These are phyloP conservation scores for Trebouxia sp. DNA, from an alignment of 139 green algal species.

Conservation along the genomic window DNA sequence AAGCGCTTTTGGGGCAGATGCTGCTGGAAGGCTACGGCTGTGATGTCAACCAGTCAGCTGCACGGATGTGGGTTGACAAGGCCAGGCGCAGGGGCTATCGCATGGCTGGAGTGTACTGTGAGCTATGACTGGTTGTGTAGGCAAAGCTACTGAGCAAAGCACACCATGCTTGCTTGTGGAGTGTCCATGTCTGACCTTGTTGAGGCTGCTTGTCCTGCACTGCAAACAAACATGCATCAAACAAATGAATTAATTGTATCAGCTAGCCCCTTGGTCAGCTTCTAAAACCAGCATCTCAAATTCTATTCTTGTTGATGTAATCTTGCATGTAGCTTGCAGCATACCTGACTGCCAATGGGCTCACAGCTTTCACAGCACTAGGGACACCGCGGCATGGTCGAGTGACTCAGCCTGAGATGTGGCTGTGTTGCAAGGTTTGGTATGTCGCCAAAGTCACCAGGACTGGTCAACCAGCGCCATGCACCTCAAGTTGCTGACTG, in stretches of 20 bases:
- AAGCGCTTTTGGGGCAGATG: constrained; percentile 79
- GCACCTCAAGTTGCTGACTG: neutral
- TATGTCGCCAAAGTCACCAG: neutral
- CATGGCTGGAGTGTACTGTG: constrained; percentile 69
- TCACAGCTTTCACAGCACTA: neutral
- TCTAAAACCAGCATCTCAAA: too few relatives aligned
- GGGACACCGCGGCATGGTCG: neutral
- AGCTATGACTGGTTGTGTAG: constrained; percentile 18
- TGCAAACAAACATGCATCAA: too few relatives aligned
- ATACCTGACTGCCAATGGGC: neutral
- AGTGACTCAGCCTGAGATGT: constrained; percentile 23
- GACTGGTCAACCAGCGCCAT: constrained; percentile 24
- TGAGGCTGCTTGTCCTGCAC: too few relatives aligned
- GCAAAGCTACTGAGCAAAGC: too few relatives aligned
- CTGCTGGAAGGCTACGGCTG: constrained; percentile 80
- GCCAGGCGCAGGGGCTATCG: constrained; percentile 66
- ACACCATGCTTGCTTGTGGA: too few relatives aligned
- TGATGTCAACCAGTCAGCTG: constrained; percentile 48
- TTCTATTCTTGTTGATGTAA: too few relatives aligned
- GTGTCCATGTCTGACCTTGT: too few relatives aligned
- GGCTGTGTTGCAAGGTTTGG: constrained; percentile 27
- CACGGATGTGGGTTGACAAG: constrained; percentile 67
- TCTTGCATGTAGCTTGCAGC: too few relatives aligned
- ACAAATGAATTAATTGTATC: too few relatives aligned
- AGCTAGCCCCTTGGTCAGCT: too few relatives aligned